Conservation (phyloP, 2,329 filamentous ascomycete species). For the Hortaea werneckii region DNA sequence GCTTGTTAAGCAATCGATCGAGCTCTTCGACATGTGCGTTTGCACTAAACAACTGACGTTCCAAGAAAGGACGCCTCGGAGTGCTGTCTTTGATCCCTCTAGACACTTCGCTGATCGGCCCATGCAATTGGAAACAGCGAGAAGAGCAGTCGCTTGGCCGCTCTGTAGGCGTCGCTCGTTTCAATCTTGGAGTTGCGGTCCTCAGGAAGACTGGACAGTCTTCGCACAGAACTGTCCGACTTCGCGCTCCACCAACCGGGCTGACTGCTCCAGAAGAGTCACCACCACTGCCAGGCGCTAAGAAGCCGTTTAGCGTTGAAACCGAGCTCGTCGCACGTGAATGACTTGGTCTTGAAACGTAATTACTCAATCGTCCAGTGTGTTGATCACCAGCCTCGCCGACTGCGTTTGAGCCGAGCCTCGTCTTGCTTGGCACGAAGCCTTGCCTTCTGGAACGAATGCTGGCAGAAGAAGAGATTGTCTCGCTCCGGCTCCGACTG, state of each 20-base stretch:
- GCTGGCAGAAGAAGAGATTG: conserved; percentile 39
- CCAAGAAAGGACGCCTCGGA: conserved; percentile 40
- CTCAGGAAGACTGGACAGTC: conserved; percentile 17
- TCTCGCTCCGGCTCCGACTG: conserved; percentile 53
- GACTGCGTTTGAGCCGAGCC: conserved; percentile 30
- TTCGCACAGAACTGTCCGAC: conserved; percentile 12
- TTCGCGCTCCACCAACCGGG: conserved; percentile 18
- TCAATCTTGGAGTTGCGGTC: conserved; percentile 17
- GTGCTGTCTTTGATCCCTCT: conserved; percentile 38
- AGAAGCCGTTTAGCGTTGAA: conserved; percentile 17
- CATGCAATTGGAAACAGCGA: conserved; percentile 19
- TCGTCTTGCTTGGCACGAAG: conserved; percentile 43
- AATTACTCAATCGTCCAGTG: conserved; percentile 34
- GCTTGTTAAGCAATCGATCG: conserved; percentile 44
- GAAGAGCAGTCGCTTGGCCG: conserved; percentile 19
- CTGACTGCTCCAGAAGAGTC: conserved; percentile 24
- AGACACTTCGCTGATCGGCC: conserved; percentile 16
- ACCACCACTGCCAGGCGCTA: conserved; percentile 16
- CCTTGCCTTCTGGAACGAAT: conserved; percentile 50
- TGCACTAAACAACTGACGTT: conserved; percentile 47
- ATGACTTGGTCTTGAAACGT: conserved; percentile 33
- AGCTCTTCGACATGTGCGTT: conserved; percentile 47
- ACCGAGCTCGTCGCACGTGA: conserved; percentile 21
- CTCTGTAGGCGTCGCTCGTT: conserved; percentile 13
- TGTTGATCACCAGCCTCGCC: conserved; percentile 14